Evolutionary conservation across 345 rosid species (phyloP), one percentile per base, ranked within the genome.

Genomic region (Salix udensis): DNA sequence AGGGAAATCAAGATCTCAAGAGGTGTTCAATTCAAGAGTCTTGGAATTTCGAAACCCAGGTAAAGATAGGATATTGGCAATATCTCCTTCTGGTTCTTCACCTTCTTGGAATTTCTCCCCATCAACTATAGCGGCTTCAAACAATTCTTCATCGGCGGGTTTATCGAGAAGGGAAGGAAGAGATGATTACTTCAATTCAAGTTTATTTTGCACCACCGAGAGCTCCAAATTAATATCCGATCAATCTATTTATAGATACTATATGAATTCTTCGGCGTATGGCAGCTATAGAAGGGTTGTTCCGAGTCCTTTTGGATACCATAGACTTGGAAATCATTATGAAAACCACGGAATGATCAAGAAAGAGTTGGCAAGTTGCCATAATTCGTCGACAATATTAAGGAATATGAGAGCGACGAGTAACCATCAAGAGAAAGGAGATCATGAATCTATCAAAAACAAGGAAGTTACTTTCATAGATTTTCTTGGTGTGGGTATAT

Each of bases 401-500:
- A 44, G 37, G 68, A 75, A 24, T 11, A 50, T 82, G 52, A 78
- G 64, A 70, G 61, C 74, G 65, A 70, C 23, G 62, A 58, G 62
- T 19, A 73, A 26, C 28, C 82, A 80, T 44, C 72, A 82, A 80
- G 85, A 80, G 62, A 80, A 80, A 74, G 86, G 67, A 76, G 77
- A 78, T 37, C 55, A 65, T 24, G 68, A 48, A 42, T 73, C 82
- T 28, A 68, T 79, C 36, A 72, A 75, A 64, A 52, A 71, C 60
- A 67, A 67, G 72, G 77, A 71, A 61, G 80, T 52, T 77, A 80
- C 74, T 50, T 81, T 81, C 75, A 81, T 81, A 26, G 84, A 81
- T 82, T 90, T 90, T 76, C 94, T 90, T 82, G 94, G 94, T 42
- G 94, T 88, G 24, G 94, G 92, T 79, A 84, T 88, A 61, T 80